These are phyloP conservation scores for Falciphora oryzae DNA, from an alignment of 2,329 filamentous ascomycete species.

Conservation along the genomic window DNA sequence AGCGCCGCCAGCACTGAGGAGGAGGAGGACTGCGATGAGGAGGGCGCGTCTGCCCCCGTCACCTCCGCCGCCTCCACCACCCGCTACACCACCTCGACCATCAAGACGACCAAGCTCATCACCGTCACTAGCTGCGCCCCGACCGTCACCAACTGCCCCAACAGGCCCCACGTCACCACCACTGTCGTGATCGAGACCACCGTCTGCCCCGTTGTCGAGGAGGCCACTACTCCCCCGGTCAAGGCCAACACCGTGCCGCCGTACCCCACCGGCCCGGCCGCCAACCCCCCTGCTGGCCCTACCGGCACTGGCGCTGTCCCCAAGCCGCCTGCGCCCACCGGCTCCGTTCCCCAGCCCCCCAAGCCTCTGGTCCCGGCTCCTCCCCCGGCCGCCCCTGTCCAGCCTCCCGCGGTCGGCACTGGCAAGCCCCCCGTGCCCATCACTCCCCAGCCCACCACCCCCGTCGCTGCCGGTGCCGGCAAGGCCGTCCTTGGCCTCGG, in stretches of 20 bases:
- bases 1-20: neutral
- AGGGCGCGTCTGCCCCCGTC: neutral
- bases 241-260: slow-evolving; percentile 1
- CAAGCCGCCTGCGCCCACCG: neutral
- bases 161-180: slow-evolving; percentile 9
- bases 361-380: neutral
- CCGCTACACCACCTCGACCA: slow-evolving; percentile 11
- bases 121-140: slow-evolving; percentile 13
- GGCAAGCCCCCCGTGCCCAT: neutral
- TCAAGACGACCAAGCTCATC: slow-evolving; percentile 6
- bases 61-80: neutral
- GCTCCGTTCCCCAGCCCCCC: neutral
- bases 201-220: slow-evolving; percentile 8
- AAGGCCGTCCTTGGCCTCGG: neutral
- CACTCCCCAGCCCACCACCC: slow-evolving; percentile 1
- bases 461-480: slow-evolving; percentile 6
- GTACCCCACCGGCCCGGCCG: slow-evolving; percentile 5
- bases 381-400: neutral
- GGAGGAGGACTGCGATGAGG: slow-evolving; percentile 7
- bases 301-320: slow-evolving; percentile 1
- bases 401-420: neutral
- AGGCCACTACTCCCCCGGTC: neutral
- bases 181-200: slow-evolving; percentile 10
- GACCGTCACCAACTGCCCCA: slow-evolving; percentile 12
- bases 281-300: neutral